A percentile compares a stretch with the other conserved stretches of the same genome.
phyloP scores from a whole-genome alignment of 805 yeast genomes.

The Ogataea henricii region DNA sequence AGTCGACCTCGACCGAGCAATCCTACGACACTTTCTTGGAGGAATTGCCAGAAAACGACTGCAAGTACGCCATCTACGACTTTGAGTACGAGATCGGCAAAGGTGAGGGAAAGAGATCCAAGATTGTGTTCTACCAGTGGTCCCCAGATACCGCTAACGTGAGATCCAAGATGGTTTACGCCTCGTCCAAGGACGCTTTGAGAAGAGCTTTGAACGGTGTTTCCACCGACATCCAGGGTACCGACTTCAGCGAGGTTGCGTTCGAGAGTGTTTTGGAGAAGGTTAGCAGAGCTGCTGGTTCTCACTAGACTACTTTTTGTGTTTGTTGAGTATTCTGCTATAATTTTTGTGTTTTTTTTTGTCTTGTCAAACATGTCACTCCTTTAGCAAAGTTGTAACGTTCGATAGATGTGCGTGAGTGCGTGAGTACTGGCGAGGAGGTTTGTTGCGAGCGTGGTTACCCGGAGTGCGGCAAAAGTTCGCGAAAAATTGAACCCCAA shows the following conservation, averaged over 20 bases:
- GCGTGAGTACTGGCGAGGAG: background rate
- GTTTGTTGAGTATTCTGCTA: background rate
- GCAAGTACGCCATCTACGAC: conserved; percentile 95
- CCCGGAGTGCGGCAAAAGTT: background rate
- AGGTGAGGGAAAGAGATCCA: conserved; percentile 88
- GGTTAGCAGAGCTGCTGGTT: conserved; percentile 81
- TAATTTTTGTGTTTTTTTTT: background rate
- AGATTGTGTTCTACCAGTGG: conserved; percentile 82
- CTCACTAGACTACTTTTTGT: conserved; percentile 40
- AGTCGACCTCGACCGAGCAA: conserved; percentile 69
- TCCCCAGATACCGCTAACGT: conserved; percentile 97
- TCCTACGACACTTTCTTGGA: conserved; percentile 87
- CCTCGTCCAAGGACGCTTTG: conserved; percentile 96
- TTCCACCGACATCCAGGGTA: conserved; percentile 93
- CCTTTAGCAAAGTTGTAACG: background rate
- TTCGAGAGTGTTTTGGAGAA: conserved; percentile 89
- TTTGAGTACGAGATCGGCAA: conserved; percentile 89
- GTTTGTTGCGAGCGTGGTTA: background rate
- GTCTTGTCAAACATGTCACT: no score
- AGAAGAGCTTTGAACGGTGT: conserved; percentile 97
- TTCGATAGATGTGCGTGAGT: background rate
- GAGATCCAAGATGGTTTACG: conserved; percentile 96
- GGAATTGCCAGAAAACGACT: conserved; percentile 91
- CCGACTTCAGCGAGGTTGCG: conserved; percentile 96
- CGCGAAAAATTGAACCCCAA: background rate